Evolutionary conservation across 2,329 filamentous ascomycete species (phyloP).

Genomic region (Juglanconis juglandina): DNA sequence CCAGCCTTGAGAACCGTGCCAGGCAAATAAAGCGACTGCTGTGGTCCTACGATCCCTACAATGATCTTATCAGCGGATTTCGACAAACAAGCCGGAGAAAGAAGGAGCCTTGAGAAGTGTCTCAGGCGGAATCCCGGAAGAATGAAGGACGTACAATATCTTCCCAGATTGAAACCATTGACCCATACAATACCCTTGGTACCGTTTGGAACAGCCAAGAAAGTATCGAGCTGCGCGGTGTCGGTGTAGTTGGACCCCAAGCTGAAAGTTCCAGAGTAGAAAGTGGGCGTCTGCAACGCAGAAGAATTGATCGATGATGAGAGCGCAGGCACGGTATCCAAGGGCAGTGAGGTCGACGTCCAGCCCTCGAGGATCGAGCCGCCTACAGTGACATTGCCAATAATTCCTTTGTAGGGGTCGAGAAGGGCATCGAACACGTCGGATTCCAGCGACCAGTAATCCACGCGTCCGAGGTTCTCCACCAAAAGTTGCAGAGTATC

Average conservation of each 20-base stretch:
- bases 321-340: neutral
- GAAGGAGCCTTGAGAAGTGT: neutral
- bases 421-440: constrained; percentile 31
- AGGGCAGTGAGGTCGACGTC: constrained; percentile 4
- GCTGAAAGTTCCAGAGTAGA: constrained; percentile 9
- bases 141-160: constrained; percentile 11
- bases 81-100: neutral
- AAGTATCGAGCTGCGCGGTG: constrained; percentile 12
- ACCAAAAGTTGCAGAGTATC: constrained; percentile 42
- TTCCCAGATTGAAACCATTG: constrained; percentile 14
- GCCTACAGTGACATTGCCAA: constrained; percentile 40
- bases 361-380: neutral
- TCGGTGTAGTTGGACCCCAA: neutral
- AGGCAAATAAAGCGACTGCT: constrained; percentile 14
- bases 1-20: constrained; percentile 9
- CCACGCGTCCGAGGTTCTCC: constrained; percentile 49
- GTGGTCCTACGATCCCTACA: neutral
- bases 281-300: neutral
- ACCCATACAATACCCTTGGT: constrained; percentile 16
- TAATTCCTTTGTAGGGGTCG: constrained; percentile 46
- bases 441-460: constrained; percentile 30
- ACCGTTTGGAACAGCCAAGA: constrained; percentile 12
- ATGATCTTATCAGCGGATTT: neutral
- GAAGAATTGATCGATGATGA: neutral
- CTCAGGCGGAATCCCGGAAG: neutral